These are phyloP conservation scores for Penicillium frequentans DNA, from an alignment of 2,329 filamentous ascomycete genomes.

Conservation along the genomic window DNA sequence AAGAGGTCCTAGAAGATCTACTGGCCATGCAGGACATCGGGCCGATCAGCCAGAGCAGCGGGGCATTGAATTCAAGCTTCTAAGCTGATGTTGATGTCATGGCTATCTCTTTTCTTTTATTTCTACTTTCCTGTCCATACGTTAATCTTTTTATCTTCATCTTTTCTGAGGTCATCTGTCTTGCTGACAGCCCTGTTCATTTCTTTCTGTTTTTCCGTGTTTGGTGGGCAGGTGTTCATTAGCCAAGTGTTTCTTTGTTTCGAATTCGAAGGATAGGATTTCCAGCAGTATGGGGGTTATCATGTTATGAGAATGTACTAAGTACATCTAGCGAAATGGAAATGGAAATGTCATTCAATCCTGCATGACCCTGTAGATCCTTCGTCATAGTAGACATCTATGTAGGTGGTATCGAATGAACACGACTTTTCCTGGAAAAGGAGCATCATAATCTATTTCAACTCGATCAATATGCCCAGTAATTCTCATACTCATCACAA, in stretches of 20 bases:
- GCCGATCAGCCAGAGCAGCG: constrained; percentile 36
- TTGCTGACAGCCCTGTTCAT: constrained; percentile 1
- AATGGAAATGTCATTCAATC: constrained; percentile 6
- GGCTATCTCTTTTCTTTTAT: constrained; percentile 9
- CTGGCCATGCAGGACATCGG: constrained; percentile 51
- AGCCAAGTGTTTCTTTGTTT: constrained; percentile 3
- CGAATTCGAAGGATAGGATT: background rate
- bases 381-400: background rate
- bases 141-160: constrained; percentile 7
- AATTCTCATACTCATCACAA: background rate
- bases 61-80: constrained; percentile 22
- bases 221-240: constrained; percentile 11
- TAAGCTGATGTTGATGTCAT: background rate
- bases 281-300: background rate
- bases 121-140: constrained; percentile 17
- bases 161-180: constrained; percentile 1
- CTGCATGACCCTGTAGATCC: background rate
- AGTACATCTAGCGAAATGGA: constrained; percentile 1
- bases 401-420: background rate
- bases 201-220: background rate
- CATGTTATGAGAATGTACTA: background rate
- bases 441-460: background rate
- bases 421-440: background rate
- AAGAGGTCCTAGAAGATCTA: constrained; percentile 63
- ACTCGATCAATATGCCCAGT: background rate